Conservation (phyloP, 2,329 filamentous ascomycete genomes). For the Chalaropsis thielavioides region DNA sequence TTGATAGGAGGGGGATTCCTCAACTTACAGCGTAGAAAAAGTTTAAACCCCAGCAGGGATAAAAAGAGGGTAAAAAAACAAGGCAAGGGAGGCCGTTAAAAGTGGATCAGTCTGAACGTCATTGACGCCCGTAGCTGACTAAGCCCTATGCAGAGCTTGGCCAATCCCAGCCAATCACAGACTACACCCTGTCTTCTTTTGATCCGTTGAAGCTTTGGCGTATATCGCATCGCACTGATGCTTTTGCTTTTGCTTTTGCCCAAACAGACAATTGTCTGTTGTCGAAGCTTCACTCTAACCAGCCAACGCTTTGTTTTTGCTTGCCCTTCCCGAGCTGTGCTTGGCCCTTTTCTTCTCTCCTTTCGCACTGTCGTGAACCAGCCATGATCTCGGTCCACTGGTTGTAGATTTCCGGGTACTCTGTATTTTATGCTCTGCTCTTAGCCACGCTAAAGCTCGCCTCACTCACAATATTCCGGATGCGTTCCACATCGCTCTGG, state of each 20-base stretch:
- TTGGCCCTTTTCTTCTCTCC: neutral
- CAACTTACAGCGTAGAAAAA: neutral
- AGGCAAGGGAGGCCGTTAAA: neutral
- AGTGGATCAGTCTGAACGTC: neutral
- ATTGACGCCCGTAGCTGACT: neutral
- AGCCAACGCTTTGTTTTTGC: neutral
- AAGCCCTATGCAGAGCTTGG: neutral
- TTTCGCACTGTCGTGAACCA: neutral
- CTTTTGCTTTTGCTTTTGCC: neutral
- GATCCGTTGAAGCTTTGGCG: neutral
- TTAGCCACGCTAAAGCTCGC: neutral
- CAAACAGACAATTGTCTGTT: neutral
- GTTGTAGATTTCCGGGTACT: neutral
- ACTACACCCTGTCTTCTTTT: conserved; percentile 12
- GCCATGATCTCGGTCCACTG: conserved; percentile 1
- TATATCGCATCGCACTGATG: neutral
- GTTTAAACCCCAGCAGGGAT: neutral
- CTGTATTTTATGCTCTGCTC: neutral
- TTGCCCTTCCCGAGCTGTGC: conserved; percentile 5
- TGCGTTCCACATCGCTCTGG: conserved; percentile 9
- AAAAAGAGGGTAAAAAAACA: no score
- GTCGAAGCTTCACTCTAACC: neutral
- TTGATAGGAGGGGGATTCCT: neutral
- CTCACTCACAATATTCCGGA: neutral
- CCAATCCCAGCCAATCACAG: conserved; percentile 5